phyloP scores from a whole-genome alignment of 2,329 filamentous ascomycete species.

The Lecanicillium sp. region DNA sequence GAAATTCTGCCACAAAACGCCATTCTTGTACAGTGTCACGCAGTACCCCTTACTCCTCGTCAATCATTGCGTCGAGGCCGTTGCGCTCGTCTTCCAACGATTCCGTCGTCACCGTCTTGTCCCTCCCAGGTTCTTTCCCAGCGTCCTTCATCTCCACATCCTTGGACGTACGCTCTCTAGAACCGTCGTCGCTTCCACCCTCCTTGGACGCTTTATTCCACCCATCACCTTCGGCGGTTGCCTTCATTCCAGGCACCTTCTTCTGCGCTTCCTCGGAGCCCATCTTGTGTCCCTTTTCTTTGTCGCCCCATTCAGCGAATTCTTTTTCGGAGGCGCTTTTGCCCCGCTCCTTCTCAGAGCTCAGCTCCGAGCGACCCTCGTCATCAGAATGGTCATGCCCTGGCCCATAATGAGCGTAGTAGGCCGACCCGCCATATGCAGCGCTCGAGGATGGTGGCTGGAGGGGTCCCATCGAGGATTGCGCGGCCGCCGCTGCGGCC shows the following conservation, averaged over 20 bases:
- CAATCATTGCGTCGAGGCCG: conserved; percentile 40
- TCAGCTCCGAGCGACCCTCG: too few species aligned
- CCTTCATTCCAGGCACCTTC: conserved; percentile 32
- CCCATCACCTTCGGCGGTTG: conserved; percentile 29
- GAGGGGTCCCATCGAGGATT: conserved; percentile 17
- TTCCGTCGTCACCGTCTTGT: conserved; percentile 33
- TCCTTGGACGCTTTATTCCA: conserved; percentile 21
- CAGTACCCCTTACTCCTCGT: conserved; percentile 30
- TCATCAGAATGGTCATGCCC: too few species aligned
- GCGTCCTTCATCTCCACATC: too few species aligned
- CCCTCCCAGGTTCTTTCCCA: conserved; percentile 29
- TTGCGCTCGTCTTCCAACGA: conserved; percentile 41
- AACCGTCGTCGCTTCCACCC: neutral
- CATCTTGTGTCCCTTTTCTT: too few species aligned
- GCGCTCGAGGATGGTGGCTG: conserved; percentile 18
- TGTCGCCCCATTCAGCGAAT: conserved; percentile 51
- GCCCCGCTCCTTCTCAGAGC: conserved; percentile 29
- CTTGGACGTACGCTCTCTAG: conserved; percentile 37
- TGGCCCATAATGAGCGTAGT: conserved; percentile 15
- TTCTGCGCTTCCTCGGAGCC: conserved; percentile 8
- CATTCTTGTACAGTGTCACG: conserved; percentile 7
- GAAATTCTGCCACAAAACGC: conserved; percentile 1
- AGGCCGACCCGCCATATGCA: conserved; percentile 21
- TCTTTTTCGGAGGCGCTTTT: conserved; percentile 47
- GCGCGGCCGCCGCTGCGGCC: conserved; percentile 37